Percentiles rank a stretch among this genome's conserved stretches.
Conservation (phyloP, 495 filamentous ascomycete genomes). For the Penicillium robsamsonii region DNA sequence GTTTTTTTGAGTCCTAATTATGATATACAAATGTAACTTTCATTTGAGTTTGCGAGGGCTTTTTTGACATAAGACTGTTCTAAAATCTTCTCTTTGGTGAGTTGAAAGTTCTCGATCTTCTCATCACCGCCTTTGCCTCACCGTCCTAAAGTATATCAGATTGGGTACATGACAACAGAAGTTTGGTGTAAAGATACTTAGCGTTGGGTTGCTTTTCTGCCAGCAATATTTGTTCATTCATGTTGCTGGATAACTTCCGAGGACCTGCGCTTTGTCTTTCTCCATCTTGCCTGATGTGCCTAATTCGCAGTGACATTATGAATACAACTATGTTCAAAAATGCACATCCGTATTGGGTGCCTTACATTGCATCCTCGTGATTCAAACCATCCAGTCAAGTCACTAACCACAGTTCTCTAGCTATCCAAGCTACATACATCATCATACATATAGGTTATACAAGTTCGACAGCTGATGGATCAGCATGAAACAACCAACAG, state of each 20-base stretch:
- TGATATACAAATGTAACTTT: conserved; percentile 32
- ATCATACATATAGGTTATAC: background rate
- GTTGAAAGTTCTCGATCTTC: background rate
- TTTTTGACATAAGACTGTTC: background rate
- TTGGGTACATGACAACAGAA: background rate
- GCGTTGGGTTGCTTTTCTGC: background rate
- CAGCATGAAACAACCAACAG: background rate
- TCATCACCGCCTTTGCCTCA: background rate
- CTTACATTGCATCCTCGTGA: conserved; percentile 5
- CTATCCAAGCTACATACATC: background rate
- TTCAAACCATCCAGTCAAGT: background rate
- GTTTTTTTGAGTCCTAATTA: conserved; percentile 18
- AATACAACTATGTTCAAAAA: background rate
- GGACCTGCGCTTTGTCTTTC: background rate
- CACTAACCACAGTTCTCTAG: background rate
- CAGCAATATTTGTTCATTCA: background rate
- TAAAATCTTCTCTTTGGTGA: background rate
- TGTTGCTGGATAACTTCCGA: background rate
- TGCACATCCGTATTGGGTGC: background rate
- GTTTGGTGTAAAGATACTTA: background rate
- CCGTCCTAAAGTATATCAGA: background rate
- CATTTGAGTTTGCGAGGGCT: conserved; percentile 2
- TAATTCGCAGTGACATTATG: background rate
- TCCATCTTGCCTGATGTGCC: background rate
- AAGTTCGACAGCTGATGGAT: background rate